phyloP scores from a whole-genome alignment of 1,139 yeast species.

The Yamadazyma mexicana region DNA sequence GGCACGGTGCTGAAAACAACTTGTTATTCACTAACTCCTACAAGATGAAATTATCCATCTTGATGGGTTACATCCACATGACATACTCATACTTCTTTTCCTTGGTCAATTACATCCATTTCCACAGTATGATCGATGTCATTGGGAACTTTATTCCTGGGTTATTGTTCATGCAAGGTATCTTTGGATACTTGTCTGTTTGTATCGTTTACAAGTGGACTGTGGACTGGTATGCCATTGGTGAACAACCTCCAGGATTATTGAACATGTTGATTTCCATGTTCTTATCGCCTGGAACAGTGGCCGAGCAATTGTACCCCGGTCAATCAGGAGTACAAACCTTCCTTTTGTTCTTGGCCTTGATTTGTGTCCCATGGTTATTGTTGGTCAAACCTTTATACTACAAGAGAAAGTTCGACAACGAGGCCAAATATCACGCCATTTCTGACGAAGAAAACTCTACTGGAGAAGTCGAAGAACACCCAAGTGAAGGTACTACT shows the following conservation, averaged over 20 bases:
- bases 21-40: slow-evolving; percentile 74
- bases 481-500: slow-evolving; percentile 21
- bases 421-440: slow-evolving; percentile 38
- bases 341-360: slow-evolving; percentile 57
- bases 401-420: slow-evolving; percentile 42
- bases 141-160: slow-evolving; percentile 82
- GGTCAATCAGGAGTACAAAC: slow-evolving; percentile 68
- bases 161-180: slow-evolving; percentile 77
- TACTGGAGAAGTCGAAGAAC: slow-evolving; percentile 25
- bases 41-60: slow-evolving; percentile 77
- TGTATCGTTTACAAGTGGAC: slow-evolving; percentile 80
- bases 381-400: slow-evolving; percentile 66
- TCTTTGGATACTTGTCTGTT: slow-evolving; percentile 73
- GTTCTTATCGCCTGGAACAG: slow-evolving; percentile 76
- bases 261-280: slow-evolving; percentile 79
- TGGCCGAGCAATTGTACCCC: slow-evolving; percentile 63
- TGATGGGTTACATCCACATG: slow-evolving; percentile 82
- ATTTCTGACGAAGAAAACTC: slow-evolving; percentile 25
- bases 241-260: slow-evolving; percentile 74
- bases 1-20: slow-evolving; percentile 84
- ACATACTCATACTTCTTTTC: slow-evolving; percentile 71
- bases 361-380: slow-evolving; percentile 77
- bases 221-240: slow-evolving; percentile 70
- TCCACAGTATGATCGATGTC: slow-evolving; percentile 61
- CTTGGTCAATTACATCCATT: slow-evolving; percentile 60